phyloP scores from a whole-genome alignment of 345 rosid species.

The Camelina laxa region DNA sequence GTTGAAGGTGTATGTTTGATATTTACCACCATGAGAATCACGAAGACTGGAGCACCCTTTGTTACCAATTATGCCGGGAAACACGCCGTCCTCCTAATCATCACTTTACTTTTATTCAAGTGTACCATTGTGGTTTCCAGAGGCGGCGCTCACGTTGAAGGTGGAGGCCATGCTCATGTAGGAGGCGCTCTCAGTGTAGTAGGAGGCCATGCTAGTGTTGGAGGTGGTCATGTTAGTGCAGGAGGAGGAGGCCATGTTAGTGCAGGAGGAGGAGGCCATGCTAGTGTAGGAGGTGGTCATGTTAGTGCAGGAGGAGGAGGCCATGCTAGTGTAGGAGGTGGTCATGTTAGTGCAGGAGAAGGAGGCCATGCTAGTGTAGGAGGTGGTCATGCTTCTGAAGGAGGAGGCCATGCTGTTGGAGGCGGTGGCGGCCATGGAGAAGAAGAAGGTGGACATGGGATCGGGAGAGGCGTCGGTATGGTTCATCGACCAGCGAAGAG shows the following conservation, averaged over 20 bases:
- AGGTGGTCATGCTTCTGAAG: not conserved
- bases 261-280: not conserved
- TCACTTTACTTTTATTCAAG: conserved; percentile 11
- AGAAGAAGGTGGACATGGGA: conserved; percentile 23
- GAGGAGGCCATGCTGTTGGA: not conserved
- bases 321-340: not conserved
- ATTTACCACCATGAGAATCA: conserved; percentile 32
- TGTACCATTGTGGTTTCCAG: conserved; percentile 22
- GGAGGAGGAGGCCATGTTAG: too few species aligned
- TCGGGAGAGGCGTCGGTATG: conserved; percentile 34
- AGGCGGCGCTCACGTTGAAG: conserved; percentile 5
- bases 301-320: not conserved
- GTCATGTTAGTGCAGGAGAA: not conserved
- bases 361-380: not conserved
- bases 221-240: not conserved
- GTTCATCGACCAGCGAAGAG: conserved; percentile 33
- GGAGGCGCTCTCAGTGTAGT: not conserved
- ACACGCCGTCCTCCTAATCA: conserved; percentile 11
- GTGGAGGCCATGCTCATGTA: not conserved
- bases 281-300: not conserved
- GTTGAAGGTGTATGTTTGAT: not conserved
- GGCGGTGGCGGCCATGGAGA: conserved; percentile 7
- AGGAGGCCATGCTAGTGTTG: not conserved
- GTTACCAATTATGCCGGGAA: conserved; percentile 10
- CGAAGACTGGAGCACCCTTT: conserved; percentile 11